Conservation (phyloP, 495 filamentous ascomycete genomes). For the Xylaria curta region DNA sequence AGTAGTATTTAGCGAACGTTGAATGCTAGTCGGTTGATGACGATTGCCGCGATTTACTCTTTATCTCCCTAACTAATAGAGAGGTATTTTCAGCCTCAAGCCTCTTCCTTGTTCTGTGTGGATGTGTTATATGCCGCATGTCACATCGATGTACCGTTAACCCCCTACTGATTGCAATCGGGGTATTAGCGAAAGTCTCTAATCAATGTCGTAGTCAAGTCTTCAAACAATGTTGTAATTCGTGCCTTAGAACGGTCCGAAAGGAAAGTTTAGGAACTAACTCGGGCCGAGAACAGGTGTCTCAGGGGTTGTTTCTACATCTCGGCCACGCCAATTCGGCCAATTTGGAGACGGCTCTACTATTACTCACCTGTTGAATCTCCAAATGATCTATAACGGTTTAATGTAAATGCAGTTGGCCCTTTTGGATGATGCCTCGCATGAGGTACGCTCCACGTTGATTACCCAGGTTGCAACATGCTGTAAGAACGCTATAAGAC, state of each 20-base stretch:
- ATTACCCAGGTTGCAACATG: background rate
- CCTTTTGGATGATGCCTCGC: background rate
- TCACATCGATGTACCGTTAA: background rate
- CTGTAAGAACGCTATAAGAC: background rate
- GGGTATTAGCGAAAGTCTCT: background rate
- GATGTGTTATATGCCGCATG: conserved; percentile 16
- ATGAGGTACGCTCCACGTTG: background rate
- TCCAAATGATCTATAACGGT: background rate
- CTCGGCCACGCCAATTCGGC: background rate
- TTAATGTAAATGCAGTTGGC: background rate
- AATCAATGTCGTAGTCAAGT: background rate
- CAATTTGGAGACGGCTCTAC: background rate
- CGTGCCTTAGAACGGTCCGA: conserved; percentile 1
- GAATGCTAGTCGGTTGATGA: background rate
- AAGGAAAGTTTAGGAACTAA: conserved; percentile 19
- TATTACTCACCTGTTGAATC: background rate
- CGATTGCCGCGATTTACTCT: background rate
- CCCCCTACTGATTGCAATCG: background rate
- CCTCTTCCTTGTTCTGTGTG: background rate
- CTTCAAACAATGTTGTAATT: too few species aligned
- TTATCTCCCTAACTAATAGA: background rate
- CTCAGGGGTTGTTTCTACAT: background rate
- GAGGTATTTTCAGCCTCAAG: conserved; percentile 3
- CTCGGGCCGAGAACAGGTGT: conserved; percentile 18
- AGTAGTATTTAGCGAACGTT: background rate